Base-by-base conservation (phyloP, 441 rosid species). In the Pelargonium fulgidum region DNA sequence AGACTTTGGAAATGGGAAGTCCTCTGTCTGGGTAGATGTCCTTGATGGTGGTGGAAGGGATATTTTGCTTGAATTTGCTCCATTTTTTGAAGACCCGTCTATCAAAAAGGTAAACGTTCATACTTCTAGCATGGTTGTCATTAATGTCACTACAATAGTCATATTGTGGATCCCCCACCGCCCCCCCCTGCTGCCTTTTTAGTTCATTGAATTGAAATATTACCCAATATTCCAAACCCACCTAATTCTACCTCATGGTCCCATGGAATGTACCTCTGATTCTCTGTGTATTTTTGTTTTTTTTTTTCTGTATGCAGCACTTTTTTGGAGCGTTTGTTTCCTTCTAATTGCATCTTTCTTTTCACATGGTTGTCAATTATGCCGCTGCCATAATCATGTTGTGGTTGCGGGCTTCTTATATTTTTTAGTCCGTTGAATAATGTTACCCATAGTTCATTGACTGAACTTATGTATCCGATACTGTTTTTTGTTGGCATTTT, bases 21-120 rank as follows among this genome's bases (percentile, higher is more conserved):
- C 95, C 69, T 93, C 96, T 70, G 79, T 91, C 71, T 93, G 97
- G 99, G 92, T 93, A 36, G 99, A 93, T 83, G 79, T 91, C 73
- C 90, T 93, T 83, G 96, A 91, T 50, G 90, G 92, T 39, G 93
- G 88, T 68, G 92, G 95, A 72, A 77, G 45, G 61, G 87, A 75
- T 70, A 72, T 93, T 69, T 79, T 93, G 79, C 75, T 68, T 63
- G 89, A 83, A 76, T 93, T 93, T 81, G 87, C 78, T 68, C 87
- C 87, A 2, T 93, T 89, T 85, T 93, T 93, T 54, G 78, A 87
- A 78, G 86, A 91, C 70, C 71, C 85, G 0, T 77, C 83, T 45
- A 89, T 93, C 54, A 88, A 74, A 81, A 94, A 94, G 85, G 97
- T 88, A 72, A 72, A 41, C 61, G 14, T n/a, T 17, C 58, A 4